Base-by-base conservation (phyloP, 305 asterid species). In the Petunia hybrid region DNA sequence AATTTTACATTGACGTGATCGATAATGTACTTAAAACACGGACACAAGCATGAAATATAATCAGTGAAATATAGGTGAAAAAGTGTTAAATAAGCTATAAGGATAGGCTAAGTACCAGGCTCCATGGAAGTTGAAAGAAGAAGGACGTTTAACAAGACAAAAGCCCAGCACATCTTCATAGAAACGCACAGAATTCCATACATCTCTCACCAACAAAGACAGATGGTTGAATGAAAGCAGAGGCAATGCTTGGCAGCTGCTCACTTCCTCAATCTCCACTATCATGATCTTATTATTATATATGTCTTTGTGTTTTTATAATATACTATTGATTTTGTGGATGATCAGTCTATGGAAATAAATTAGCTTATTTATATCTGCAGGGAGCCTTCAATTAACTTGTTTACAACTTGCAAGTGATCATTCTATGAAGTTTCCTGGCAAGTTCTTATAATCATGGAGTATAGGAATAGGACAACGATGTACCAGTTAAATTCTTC, bases 161-260 rank as follows among this genome's bases (percentile, higher is more conserved):
- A 87, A 87, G 38, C 89, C 89, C 78, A 87, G 36, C 8, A 85
- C 84, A 60, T 85, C 81, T 56, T 85, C 84, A 46, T 87, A 87
- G 74, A 87, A 87, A 39, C 79, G 82, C 8, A 62, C 76, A 4
- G 89, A 82, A 55, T 62, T 78, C 82, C 83, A 38, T 5, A 87
- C 86, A 51, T 82, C 65, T 42, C 71, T 78, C 8, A 84, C 87
- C 22, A 87, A 62, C 73, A 84, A 55, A 9, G 89, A 87, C 5
- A 87, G 84, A 41, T 87, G 89, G 5, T 87, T 87, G 57, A 87
- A 53, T 4, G 89, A 84, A 45, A 87, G 80, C 7, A 87, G 80
- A 77, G 89, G 89, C 66, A 87, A 79, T 43, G 88, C 60, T 81
- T 81, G 42, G 70, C 46, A 60, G 78, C 80, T 78, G 79, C 77